These are phyloP conservation scores for Rhododendron mucronatum DNA, from an alignment of 148 eudicot species.

Conservation along the genomic window DNA sequence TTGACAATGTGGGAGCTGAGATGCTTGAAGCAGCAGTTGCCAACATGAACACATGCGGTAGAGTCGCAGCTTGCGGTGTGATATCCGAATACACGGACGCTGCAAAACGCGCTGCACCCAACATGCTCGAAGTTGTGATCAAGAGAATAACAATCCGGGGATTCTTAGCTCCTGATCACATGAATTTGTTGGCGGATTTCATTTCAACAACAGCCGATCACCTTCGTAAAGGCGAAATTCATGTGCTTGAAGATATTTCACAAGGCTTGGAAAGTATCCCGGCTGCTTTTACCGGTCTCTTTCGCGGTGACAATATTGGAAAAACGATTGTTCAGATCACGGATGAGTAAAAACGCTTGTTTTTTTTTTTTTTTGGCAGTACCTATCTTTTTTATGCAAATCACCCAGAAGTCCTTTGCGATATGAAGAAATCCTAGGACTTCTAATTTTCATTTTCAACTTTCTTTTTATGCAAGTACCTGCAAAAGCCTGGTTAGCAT, in stretches of 20 bases:
- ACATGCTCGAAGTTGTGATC: constrained; percentile 43
- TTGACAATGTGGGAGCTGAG: constrained; percentile 46
- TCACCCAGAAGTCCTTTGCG: neutral
- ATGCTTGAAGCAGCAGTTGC: constrained; percentile 59
- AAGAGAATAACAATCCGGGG: constrained; percentile 48
- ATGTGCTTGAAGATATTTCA: constrained; percentile 39
- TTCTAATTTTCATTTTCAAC: too few species aligned
- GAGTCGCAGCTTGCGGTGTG: constrained; percentile 49
- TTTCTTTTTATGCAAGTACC: neutral
- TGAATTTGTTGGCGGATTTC: constrained; percentile 24
- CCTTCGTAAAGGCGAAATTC: constrained; percentile 27
- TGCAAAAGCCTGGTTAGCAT: neutral
- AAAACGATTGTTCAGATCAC: constrained; percentile 44
- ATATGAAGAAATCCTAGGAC: neutral
- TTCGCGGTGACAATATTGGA: constrained; percentile 40
- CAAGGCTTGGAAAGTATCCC: constrained; percentile 42
- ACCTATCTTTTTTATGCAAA: neutral
- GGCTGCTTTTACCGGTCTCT: constrained; percentile 38
- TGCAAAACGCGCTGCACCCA: constrained; percentile 25
- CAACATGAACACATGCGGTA: constrained; percentile 53
- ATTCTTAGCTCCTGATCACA: constrained; percentile 29
- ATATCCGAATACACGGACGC: constrained; percentile 44
- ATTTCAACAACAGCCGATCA: constrained; percentile 25
- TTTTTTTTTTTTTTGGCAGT: neutral
- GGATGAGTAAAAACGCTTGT: constrained; percentile 11